These are phyloP conservation scores for Grosmannia clavigera DNA, from an alignment of 2,329 filamentous ascomycete genomes.

Conservation along the genomic window DNA sequence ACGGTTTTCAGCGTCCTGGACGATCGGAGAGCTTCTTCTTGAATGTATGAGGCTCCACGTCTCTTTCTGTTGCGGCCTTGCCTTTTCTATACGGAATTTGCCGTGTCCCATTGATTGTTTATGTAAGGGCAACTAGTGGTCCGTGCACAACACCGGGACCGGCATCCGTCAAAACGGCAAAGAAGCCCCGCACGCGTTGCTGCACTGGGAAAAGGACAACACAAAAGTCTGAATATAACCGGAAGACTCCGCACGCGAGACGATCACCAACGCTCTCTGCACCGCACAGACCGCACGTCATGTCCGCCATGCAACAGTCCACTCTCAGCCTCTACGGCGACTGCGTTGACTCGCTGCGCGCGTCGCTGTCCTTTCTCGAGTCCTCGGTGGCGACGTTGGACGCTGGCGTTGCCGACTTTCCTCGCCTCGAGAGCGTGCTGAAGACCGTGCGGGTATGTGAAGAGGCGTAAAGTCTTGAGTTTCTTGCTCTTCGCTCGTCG, in stretches of 20 bases:
- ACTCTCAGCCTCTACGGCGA: constrained; percentile 29
- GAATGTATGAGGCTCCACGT: too few relatives aligned
- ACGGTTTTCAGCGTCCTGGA: too few relatives aligned
- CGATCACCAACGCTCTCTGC: neutral
- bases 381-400: constrained; percentile 46
- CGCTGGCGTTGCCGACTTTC: constrained; percentile 44
- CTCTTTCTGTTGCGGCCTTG: too few relatives aligned
- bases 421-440: constrained; percentile 40
- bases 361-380: constrained; percentile 48
- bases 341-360: constrained; percentile 47
- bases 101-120: too few relatives aligned
- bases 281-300: neutral
- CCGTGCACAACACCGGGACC: neutral
- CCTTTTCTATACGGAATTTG: neutral
- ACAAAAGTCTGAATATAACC: neutral
- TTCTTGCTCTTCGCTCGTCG: too few relatives aligned
- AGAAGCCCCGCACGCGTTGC: neutral
- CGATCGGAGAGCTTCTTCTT: too few relatives aligned
- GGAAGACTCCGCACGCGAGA: neutral
- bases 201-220: neutral
- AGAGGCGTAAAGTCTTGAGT: too few relatives aligned
- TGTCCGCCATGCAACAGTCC: neutral
- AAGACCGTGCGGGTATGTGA: constrained; percentile 42
- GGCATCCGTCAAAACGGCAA: neutral
- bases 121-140: neutral